Conservation (phyloP, 2,329 filamentous ascomycete genomes). For the Penicillium sp. region DNA sequence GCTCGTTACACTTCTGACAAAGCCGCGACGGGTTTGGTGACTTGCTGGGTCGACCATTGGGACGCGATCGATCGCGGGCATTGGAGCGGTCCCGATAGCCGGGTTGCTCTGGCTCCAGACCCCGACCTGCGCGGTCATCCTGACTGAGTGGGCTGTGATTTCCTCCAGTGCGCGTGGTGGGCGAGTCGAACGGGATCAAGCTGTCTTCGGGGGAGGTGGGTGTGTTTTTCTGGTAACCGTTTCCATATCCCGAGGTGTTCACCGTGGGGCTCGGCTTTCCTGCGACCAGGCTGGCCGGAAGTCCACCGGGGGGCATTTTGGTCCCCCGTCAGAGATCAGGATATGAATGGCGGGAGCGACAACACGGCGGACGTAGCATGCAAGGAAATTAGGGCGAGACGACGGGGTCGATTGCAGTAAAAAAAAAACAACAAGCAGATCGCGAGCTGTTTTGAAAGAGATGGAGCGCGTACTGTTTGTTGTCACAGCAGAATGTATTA, state of each 20-base stretch:
- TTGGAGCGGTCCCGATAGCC: conserved; percentile 31
- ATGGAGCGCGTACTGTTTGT: not conserved
- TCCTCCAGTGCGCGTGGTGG: conserved; percentile 28
- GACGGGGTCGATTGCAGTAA: not conserved
- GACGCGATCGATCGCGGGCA: conserved; percentile 35
- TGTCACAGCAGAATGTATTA: not conserved
- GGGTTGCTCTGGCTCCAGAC: conserved; percentile 32
- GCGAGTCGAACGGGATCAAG: conserved; percentile 33
- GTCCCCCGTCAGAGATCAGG: conserved; percentile 22
- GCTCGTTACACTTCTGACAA: conserved; percentile 80
- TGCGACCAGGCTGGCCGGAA: conserved; percentile 42
- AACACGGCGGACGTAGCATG: conserved; percentile 16
- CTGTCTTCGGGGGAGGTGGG: conserved; percentile 40
- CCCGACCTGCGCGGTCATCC: conserved; percentile 30
- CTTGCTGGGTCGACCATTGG: conserved; percentile 36
- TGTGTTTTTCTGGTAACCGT: conserved; percentile 35
- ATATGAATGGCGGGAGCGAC: conserved; percentile 5
- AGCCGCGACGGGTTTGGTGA: conserved; percentile 47
- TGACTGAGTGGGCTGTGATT: conserved; percentile 22
- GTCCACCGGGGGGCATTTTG: conserved; percentile 42
- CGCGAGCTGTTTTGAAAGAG: not conserved
- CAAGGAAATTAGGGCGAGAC: conserved; percentile 8
- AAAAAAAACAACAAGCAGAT: not conserved
- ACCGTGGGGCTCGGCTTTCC: conserved; percentile 38
- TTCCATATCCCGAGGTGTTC: conserved; percentile 35